Base-by-base conservation (phyloP, 2,329 filamentous ascomycete species). In the Arthrocladium fulminans region DNA sequence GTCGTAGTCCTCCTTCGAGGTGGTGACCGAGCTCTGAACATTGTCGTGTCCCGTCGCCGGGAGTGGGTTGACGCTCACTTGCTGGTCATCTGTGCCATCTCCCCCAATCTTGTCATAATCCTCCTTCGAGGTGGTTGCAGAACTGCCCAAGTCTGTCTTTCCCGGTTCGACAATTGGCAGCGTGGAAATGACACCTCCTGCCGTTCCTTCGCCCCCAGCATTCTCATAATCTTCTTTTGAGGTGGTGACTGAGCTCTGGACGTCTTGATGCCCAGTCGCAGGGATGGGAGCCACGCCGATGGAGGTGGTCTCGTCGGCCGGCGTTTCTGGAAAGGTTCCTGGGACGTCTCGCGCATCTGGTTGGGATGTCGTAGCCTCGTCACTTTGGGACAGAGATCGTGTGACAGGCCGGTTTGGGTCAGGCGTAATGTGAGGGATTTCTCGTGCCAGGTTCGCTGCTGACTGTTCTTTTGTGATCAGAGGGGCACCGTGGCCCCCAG, bases 161-260 rank as follows among this genome's bases (percentile, higher is more conserved):
- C 88, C 88, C 2, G 89, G 84, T 17, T 76, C 76, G 47, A 94
- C 75, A 59, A 77, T 74, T 64, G 95, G 77, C 7, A 89, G 88
- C 67, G 95, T 95, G 50, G 87, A 78, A 44, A 66, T 60, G 44
- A 75, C 76, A 25, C 42, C 22, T 4, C 10, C 22, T 10, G n/a
- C 40, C 15, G 19, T 17, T 4, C 40, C 40, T 27, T 25, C 22
- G 29, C 40, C 40, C 4, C 80, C 76, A 54, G 81, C 81, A 66
- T 86, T 85, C 65, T 92, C 83, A 67, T 96, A 96, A 1, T 87
- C 89, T 57, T 81, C 86, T 65, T 87, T 77, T 65, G 95, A 89
- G 20, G 86, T 76, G 60, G 70, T 73, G 30, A 72, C 73, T 22
- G 72, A 43, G 22, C 40, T 43, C 19, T 43, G 40, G 12, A 23